phyloP scores from a whole-genome alignment of 2,329 filamentous ascomycete genomes.

The Trichothecium sympodiale region DNA sequence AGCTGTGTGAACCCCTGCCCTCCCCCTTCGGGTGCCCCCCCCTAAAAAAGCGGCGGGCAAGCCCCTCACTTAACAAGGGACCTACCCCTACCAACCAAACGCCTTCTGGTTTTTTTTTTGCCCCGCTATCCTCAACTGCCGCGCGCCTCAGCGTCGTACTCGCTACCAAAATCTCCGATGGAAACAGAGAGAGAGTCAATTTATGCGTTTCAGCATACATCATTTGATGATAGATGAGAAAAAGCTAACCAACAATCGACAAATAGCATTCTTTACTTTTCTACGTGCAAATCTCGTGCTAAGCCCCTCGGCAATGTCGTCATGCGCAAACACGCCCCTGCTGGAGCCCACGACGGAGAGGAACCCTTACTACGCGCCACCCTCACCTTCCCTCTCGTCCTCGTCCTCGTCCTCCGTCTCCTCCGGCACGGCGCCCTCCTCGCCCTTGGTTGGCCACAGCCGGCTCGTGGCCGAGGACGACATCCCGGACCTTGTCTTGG shows the following conservation, averaged over 20 bases:
- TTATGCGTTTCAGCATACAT: too few species aligned
- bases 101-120: too few species aligned
- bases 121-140: too few species aligned
- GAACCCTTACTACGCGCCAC: slow-evolving; percentile 4
- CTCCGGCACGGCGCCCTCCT: slow-evolving; percentile 24
- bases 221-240: too few species aligned
- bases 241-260: too few species aligned
- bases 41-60: neutral
- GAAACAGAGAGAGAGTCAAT: too few species aligned
- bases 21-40: neutral
- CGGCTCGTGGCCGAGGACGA: slow-evolving; percentile 28
- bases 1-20: too few species aligned
- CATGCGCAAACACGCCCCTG: slow-evolving; percentile 55
- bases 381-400: slow-evolving; percentile 24
- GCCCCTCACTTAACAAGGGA: neutral
- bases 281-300: slow-evolving; percentile 71
- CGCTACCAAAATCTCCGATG: too few species aligned
- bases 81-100: too few species aligned
- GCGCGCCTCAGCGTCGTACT: too few species aligned
- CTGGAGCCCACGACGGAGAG: slow-evolving; percentile 21
- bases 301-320: slow-evolving; percentile 47
- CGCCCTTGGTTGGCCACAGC: slow-evolving; percentile 24
- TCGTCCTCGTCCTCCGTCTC: slow-evolving; percentile 40
- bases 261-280: slow-evolving; percentile 75
- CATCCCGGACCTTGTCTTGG: slow-evolving; percentile 54